These are phyloP conservation scores for Hygrophila difformis DNA, from an alignment of 257 asterid genomes.

Conservation along the genomic window DNA sequence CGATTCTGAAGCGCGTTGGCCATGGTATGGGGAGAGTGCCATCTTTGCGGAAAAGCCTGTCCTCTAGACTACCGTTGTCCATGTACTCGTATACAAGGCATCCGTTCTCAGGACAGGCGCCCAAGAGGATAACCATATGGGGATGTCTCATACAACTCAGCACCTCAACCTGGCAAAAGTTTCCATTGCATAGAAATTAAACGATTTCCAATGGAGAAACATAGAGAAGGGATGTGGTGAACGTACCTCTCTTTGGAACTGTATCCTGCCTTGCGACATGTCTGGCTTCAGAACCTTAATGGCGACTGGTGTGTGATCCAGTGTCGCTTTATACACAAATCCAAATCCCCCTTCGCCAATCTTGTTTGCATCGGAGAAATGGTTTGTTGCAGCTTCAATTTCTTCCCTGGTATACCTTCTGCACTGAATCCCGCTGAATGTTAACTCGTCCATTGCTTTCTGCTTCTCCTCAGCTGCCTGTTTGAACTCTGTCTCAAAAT, in stretches of 20 bases:
- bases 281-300: constrained; percentile 78
- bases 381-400: constrained; percentile 60
- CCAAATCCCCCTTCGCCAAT: constrained; percentile 99
- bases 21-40: constrained; percentile 52
- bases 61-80: constrained; percentile 87
- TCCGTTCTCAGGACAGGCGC: constrained; percentile 93
- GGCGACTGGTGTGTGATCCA: constrained; percentile 83
- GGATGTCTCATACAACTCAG: constrained; percentile 85
- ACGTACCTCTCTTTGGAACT: constrained; percentile 77
- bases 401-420: constrained; percentile 57
- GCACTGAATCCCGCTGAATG: constrained; percentile 30
- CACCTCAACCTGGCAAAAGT: constrained; percentile 59
- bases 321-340: constrained; percentile 54
- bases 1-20: constrained; percentile 63
- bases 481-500: constrained; percentile 45
- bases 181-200: not conserved
- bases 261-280: constrained; percentile 72
- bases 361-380: constrained; percentile 50
- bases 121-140: constrained; percentile 82
- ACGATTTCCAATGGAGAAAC: not conserved
- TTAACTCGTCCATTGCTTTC: constrained; percentile 50
- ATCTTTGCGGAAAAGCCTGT: constrained; percentile 47
- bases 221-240: not conserved
- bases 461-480: constrained; percentile 53
- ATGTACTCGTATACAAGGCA: constrained; percentile 89